Percentiles rank a stretch among this genome's conserved stretches.
phyloP scores from a whole-genome alignment of 371 early-diverging fungal genomes.

The Neoconidiobolus thromboides region DNA sequence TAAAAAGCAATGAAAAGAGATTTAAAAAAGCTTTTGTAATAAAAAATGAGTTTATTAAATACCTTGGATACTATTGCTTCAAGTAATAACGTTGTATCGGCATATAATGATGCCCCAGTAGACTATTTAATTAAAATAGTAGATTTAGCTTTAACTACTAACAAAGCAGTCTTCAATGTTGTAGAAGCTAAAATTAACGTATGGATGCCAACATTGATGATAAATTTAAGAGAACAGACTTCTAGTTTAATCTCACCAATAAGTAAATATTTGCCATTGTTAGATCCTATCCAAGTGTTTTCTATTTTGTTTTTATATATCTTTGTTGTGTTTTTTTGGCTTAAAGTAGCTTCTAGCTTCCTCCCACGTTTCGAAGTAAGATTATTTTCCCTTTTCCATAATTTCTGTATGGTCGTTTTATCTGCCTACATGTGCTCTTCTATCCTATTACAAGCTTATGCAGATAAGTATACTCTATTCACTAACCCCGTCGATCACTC shows the following conservation, averaged over 20 bases:
- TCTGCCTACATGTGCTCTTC: slow-evolving; percentile 29
- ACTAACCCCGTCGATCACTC: slow-evolving; percentile 20
- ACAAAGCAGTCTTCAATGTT: no score
- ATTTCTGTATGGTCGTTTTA: slow-evolving; percentile 22
- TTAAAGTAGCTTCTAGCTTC: slow-evolving; percentile 13
- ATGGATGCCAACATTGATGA: slow-evolving; percentile 7
- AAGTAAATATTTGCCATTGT: slow-evolving; percentile 23
- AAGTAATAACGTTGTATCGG: background rate
- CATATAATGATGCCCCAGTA: background rate
- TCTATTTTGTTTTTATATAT: slow-evolving; percentile 22
- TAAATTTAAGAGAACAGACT: no score
- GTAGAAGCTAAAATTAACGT: background rate
- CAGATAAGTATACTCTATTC: slow-evolving; percentile 19
- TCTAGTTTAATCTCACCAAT: slow-evolving; percentile 17
- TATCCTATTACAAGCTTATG: slow-evolving; percentile 21
- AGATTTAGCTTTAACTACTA: background rate
- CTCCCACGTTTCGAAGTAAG: slow-evolving; percentile 19
- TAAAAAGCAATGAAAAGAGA: no score
- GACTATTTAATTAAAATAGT: background rate
- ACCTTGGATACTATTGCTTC: no score
- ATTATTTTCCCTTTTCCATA: slow-evolving; percentile 23
- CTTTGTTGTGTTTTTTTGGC: slow-evolving; percentile 12
- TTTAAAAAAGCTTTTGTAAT: no score
- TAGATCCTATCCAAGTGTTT: slow-evolving; percentile 34
- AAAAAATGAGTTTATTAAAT: no score